phyloP scores from a whole-genome alignment of 2,329 filamentous ascomycete genomes.

The Colletotrichum destructivum region DNA sequence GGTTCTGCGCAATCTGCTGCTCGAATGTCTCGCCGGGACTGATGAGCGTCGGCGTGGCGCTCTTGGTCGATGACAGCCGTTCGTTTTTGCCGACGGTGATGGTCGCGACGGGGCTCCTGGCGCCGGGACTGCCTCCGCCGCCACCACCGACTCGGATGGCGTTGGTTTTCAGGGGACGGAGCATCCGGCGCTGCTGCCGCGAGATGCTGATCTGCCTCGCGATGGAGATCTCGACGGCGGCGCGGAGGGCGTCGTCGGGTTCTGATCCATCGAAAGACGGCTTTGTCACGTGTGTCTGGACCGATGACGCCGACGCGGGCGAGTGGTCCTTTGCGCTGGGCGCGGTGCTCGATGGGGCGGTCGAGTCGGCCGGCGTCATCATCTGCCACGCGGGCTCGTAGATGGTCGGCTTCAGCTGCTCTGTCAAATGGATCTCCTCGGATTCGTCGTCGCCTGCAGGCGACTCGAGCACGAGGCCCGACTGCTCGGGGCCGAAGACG shows the following conservation, averaged over 20 bases:
- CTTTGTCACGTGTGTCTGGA: conserved; percentile 52
- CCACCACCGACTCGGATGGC: conserved; percentile 25
- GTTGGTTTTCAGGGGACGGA: conserved; percentile 67
- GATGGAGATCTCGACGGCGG: conserved; percentile 76
- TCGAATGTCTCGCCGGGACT: conserved; percentile 52
- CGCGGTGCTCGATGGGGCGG: conserved; percentile 45
- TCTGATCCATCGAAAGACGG: conserved; percentile 55
- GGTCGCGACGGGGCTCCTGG: conserved; percentile 34
- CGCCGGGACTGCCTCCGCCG: conserved; percentile 29
- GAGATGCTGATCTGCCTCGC: conserved; percentile 78
- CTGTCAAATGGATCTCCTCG: conserved; percentile 47
- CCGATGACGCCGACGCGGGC: conserved; percentile 52
- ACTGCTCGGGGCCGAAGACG: conserved; percentile 53
- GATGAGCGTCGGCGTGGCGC: conserved; percentile 63
- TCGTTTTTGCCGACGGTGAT: conserved; percentile 46
- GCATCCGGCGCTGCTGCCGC: conserved; percentile 71
- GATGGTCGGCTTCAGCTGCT: conserved; percentile 54
- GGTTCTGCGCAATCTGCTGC: conserved; percentile 55
- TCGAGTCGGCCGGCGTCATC: conserved; percentile 55
- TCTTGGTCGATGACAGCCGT: conserved; percentile 55
- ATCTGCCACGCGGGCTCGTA: conserved; percentile 65
- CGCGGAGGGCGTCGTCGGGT: conserved; percentile 60
- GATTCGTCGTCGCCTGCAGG: conserved; percentile 51
- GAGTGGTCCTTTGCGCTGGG: conserved; percentile 50
- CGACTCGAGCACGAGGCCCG: conserved; percentile 59